Base-by-base conservation (phyloP, 2,329 filamentous ascomycete genomes). In the Aschersonia sp. region DNA sequence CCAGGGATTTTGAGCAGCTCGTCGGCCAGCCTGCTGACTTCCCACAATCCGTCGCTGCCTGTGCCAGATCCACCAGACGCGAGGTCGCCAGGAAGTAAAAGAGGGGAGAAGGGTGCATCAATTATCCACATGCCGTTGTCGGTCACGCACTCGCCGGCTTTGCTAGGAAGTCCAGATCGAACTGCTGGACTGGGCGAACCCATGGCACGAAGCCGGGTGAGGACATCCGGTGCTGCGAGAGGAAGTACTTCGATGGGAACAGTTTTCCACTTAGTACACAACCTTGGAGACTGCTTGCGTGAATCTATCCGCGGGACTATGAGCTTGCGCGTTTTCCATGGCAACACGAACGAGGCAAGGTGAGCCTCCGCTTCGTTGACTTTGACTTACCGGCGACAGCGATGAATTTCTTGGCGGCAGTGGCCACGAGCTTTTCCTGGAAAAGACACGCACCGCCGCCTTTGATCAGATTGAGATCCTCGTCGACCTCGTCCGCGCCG, bases 391-490 rank as follows among this genome's bases (percentile, higher is more conserved):
- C 83, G 48, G 87, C 87, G 49, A 94, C 87, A 57, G 86, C 90
- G 52, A 95, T 74, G 59, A 95, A 95, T 61, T 86, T 85, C 65
- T 80, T 84, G 4, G 87, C 83, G 45, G 84, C 78, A 50, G 87
- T 79, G 5, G 89, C 89, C 5, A 98, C 89, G 37, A 98, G 73
- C 71, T 98, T 98, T 69, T 98, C 92, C 66, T 97, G 92, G 70
- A 95, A 94, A 48, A 97, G 69, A 66, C 92, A 98, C n/a, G 88
- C 92, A 49, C 92, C 92, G 45, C 92, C 92, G 47, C 92, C 92
- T 71, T 97, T 97, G 70, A 98, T 97, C 61, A 90, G 87, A 66
- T 97, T 98, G 50, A 98, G 69, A 46, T 94, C 85, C 44, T 87
- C 81, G 62, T 98, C 92, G 32, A 98, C 88, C 70, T 98, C 92